Conservation (phyloP, 192 early-diverging fungal species). For the Powellomyces hirtus region DNA sequence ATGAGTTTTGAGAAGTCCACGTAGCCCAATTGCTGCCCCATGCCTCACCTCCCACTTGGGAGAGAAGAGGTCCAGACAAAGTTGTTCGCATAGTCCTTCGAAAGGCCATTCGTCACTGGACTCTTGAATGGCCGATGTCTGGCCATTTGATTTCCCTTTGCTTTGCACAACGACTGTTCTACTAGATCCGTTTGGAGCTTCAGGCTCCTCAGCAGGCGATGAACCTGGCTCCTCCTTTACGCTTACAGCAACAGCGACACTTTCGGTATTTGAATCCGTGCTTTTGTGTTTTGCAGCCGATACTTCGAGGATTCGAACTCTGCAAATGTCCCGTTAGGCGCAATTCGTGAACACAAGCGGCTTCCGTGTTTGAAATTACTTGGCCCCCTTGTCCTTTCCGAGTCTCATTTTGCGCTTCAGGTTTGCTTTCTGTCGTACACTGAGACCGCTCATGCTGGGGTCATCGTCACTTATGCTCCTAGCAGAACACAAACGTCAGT, state of each 20-base stretch:
- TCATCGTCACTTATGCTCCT: conserved; percentile 30
- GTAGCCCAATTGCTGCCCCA: conserved; percentile 92
- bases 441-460: conserved; percentile 70
- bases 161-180: conserved; percentile 28
- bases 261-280: conserved; percentile 5
- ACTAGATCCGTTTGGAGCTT: not conserved
- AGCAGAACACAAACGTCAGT: not conserved
- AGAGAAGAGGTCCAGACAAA: conserved; percentile 70
- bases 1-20: conserved; percentile 83
- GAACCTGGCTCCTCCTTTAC: conserved; percentile 2
- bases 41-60: conserved; percentile 91
- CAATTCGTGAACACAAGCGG: not conserved
- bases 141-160: conserved; percentile 24
- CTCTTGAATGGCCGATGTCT: conserved; percentile 32
- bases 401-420: conserved; percentile 88
- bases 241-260: conserved; percentile 1
- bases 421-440: conserved; percentile 82
- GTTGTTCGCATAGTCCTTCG: conserved; percentile 62
- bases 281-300: conserved; percentile 44
- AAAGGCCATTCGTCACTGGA: conserved; percentile 70
- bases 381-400: conserved; percentile 70
- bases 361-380: too few species aligned
- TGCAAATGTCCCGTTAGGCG: not conserved
- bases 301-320: conserved; percentile 44
- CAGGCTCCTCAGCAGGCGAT: not conserved